phyloP scores from a whole-genome alignment of 805 yeast species.

The Saturnispora sekii region DNA sequence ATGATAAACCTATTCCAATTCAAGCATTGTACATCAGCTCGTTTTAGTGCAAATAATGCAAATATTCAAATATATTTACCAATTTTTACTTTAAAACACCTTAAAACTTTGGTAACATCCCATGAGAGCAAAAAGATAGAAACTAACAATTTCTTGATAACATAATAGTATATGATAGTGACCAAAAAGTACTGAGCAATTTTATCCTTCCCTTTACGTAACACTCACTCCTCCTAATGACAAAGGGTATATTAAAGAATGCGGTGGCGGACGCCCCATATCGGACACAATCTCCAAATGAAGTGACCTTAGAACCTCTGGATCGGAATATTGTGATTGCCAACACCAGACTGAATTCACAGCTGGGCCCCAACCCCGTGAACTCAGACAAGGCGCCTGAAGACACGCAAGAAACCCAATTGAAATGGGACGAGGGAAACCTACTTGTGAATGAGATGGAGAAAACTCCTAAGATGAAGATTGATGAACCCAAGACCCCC shows the following conservation, averaged over 20 bases:
- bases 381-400: constrained; percentile 32
- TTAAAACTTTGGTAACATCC: too few relatives aligned
- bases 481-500: constrained; percentile 94
- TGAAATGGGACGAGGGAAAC: constrained; percentile 83
- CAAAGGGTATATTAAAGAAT: constrained; percentile 28
- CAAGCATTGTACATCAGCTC: too few relatives aligned
- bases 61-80: too few relatives aligned
- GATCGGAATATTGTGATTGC: constrained; percentile 62
- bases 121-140: too few relatives aligned
- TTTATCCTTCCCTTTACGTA: too few relatives aligned
- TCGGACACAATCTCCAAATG: constrained; percentile 14
- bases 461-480: constrained; percentile 63
- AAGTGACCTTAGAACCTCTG: constrained; percentile 14
- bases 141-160: too few relatives aligned
- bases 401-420: constrained; percentile 24
- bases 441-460: constrained; percentile 65
- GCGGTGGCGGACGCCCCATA: constrained; percentile 19
- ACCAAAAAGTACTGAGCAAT: too few relatives aligned
- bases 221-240: constrained; percentile 7
- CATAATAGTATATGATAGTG: too few relatives aligned
- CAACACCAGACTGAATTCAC: constrained; percentile 71
- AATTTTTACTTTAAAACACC: too few relatives aligned
- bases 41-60: too few relatives aligned
- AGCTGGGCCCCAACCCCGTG: constrained; percentile 21
- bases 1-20: too few relatives aligned